phyloP scores from a whole-genome alignment of 352 stramenopile genomes.

The Globisporangium nagaii region DNA sequence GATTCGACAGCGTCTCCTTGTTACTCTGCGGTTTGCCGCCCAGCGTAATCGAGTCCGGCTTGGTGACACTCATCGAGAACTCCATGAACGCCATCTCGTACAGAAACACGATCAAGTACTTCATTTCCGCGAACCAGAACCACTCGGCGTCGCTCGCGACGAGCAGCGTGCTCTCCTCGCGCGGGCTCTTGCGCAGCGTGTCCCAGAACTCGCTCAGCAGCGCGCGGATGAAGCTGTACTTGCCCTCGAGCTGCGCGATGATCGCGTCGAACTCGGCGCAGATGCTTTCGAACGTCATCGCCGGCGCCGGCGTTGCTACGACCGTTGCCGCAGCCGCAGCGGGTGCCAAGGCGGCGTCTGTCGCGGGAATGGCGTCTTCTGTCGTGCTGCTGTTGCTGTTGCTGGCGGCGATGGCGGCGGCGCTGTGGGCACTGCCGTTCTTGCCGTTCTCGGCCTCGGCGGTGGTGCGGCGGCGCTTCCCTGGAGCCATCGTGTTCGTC shows the following conservation, averaged over 20 bases:
- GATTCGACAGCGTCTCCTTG: slow-evolving; percentile 60
- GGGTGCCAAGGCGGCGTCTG: not conserved
- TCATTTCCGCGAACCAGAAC: slow-evolving; percentile 84
- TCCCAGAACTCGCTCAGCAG: slow-evolving; percentile 69
- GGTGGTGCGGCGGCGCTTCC: slow-evolving; percentile 26
- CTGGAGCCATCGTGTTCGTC: slow-evolving; percentile 22
- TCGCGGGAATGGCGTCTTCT: not conserved
- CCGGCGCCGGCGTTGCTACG: not conserved
- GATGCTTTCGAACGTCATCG: slow-evolving; percentile 7
- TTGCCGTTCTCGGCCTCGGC: slow-evolving; percentile 11
- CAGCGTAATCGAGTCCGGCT: slow-evolving; percentile 63
- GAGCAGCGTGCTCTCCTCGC: slow-evolving; percentile 22
- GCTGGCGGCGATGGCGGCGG: not conserved
- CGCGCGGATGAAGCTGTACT: slow-evolving; percentile 54
- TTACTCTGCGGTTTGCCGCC: slow-evolving; percentile 1
- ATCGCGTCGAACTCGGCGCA: slow-evolving; percentile 22
- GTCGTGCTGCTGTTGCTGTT: not conserved
- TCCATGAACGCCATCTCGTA: slow-evolving; percentile 86
- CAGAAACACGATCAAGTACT: slow-evolving; percentile 75
- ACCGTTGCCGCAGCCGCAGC: not conserved
- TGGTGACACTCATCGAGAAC: slow-evolving; percentile 79
- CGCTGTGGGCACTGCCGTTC: not conserved
- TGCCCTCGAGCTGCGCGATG: slow-evolving; percentile 21
- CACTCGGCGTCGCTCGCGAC: slow-evolving; percentile 53
- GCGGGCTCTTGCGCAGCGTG: slow-evolving; percentile 47